Evolutionary conservation across 345 rosid genomes (phyloP), one percentile per base, ranked within the genome.

Genomic region (Ceriops decandra): DNA sequence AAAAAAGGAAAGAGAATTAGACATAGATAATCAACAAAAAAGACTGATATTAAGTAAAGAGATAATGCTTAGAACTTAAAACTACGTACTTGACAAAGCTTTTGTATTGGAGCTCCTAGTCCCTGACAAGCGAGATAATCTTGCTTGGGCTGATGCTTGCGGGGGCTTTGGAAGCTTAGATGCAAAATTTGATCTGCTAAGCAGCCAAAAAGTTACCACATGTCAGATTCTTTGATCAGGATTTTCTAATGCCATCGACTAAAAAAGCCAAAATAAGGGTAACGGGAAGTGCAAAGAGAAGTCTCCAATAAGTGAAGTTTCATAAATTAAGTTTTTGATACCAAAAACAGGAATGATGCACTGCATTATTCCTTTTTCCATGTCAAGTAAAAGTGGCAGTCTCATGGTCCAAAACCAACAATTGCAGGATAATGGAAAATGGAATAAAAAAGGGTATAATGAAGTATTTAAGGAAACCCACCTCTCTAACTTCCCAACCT

Each of bases 151-250:
- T 65, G 52, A 66, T 68, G 72, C 91, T 74, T 67, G 79, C 5
- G 83, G 72, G 53, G 84, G 85, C 84, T 85, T 89, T 0, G 84
- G 88, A 70, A 88, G 85, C 82, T 81, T 88, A 20, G 90, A 82
- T 19, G 87, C 54, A 51, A 74, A 51, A 60, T 16, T 70, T 47
- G 46, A 49, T 76, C 90, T 83, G 75, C 63, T 38, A 52, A 13
- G n/a, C 52, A 52, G 28, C 49, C 28, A 57, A 57, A 68, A 56
- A 42, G 60, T 21, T 28, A 13, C 15, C 51, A 36, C 22, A 38
- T 38, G 36, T 58, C 46, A 33, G 72, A 64, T 63, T 69, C 27
- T 59, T 51, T 56, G 21, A 51, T 33, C 7, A 6, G 26, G 30
- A 26, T 46, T 4, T 46, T 38, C 32, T 28, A 30, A 11, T 17